phyloP scores from a whole-genome alignment of 139 green algal genomes.

The Coelastrella sp. region DNA sequence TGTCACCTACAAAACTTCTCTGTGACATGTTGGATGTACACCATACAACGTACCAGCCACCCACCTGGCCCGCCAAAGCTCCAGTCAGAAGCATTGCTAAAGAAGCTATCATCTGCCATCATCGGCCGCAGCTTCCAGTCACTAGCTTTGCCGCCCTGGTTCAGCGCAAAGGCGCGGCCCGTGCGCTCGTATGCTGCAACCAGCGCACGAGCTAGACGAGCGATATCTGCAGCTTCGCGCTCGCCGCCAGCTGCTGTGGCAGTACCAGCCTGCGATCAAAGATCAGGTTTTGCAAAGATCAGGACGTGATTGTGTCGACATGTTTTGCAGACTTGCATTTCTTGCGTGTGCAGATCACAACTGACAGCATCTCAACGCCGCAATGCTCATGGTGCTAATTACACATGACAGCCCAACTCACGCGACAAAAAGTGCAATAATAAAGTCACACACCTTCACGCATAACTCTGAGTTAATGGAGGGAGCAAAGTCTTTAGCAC shows the following conservation, averaged over 20 bases:
- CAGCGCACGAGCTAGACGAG: conserved; percentile 32
- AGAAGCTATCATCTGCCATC: conserved; percentile 50
- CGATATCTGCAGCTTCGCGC: conserved; percentile 31
- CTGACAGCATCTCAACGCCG: neutral
- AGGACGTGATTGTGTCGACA: no score
- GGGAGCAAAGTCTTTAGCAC: no score
- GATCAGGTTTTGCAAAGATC: no score
- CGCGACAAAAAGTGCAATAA: neutral
- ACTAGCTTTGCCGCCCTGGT: neutral
- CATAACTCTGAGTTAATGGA: no score
- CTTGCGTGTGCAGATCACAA: neutral
- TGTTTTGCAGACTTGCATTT: no score
- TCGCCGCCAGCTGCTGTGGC: conserved; percentile 13
- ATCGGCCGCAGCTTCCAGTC: conserved; percentile 39
- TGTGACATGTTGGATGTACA: no score
- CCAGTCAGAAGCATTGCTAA: conserved; percentile 37
- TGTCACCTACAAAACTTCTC: no score
- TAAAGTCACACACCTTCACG: neutral
- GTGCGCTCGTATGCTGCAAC: conserved; percentile 37
- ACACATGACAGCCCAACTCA: neutral
- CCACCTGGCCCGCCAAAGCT: conserved; percentile 38
- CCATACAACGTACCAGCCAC: neutral
- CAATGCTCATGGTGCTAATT: neutral
- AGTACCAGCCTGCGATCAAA: neutral
- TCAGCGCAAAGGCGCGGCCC: conserved; percentile 3